Evolutionary conservation across 306 rosid species (phyloP), one percentile per base, ranked within the genome.

Genomic region (Quillaja saponaria): DNA sequence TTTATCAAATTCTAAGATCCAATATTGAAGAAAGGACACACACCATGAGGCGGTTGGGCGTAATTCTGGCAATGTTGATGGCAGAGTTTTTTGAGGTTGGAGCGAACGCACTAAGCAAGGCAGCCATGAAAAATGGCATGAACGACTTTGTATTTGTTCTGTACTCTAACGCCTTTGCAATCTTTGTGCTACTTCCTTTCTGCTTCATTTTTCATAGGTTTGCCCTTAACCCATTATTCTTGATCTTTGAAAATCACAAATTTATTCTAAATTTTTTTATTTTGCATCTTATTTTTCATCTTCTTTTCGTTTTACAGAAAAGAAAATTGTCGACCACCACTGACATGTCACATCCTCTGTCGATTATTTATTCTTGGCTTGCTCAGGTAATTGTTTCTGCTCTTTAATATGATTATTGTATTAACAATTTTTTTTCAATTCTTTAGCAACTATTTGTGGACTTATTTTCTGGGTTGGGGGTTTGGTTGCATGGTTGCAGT

Each of bases 111-210:
- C 18, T 53, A 13, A 31, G 58, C 41, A 53, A 53, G 6, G 13
- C 17, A 53, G 58, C 58, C 58, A 28, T 28, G 58, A 28, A 33
- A 13, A 33, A 10, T 7, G 58, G 58, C 3, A 53, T 53, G 58
- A 53, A 31, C 11, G 38, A 53, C 5, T n/a, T 25, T 14, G 9
- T 14, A n/a, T 12, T n/a, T 0, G 7, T 28, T 11, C 4, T 46
- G 6, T 46, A 46, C 21, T 46, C 50, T 14, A 46, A 46, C 1
- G 21, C 17, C 50, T 13, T 46, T n/a, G 50, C 50, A 9, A 13
- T 9, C n/a, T 18, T 13, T 14, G 17, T 46, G 19, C 40, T 53
- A 7, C 40, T 53, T 9, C 58, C 18, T 11, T 53, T 8, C 16
- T 8, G 12, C 40, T 31, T 53, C 16, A 13, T 53, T 40, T 53